Base-by-base conservation (phyloP, 2,329 filamentous ascomycete species). In the Pseudonectria buxi region DNA sequence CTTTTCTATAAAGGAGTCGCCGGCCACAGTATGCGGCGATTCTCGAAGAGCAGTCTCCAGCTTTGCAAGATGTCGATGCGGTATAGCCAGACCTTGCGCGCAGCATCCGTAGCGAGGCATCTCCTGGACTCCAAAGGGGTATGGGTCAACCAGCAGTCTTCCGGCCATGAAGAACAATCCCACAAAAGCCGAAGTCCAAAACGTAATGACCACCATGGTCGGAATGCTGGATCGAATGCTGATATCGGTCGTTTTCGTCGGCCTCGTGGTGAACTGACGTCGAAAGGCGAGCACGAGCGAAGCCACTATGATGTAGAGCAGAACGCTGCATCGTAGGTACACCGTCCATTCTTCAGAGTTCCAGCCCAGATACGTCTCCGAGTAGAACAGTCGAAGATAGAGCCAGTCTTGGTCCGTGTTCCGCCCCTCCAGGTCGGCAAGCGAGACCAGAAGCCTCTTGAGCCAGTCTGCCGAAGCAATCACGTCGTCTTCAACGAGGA, bases 51-150 rank as follows among this genome's bases (percentile, higher is more conserved):
- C 33, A 2, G 27, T 16, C 27, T 47, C 44, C 10, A 61, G 26
- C 4, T 27, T 31, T 10, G 33, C 31, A 2, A 59, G 36, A 11
- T 59, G 45, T 12, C 46, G 47, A 3, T 40, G 38, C 4, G 58
- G 51, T 26, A 59, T 58, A 2, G 58, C 48, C 3, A 61, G 43
- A 0, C 58, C 58, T 35, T 61, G 58, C 6, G 58, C 54, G 28
- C 58, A 62, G 26, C 58, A 61, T 7, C 58, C 58, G 25, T 60
- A 59, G 9, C 41, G 45, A 2, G 55, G 47, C 58, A 61, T 61
- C 42, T 59, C 50, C 2, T 48, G 49, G 6, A 61, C 44, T 1
- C 56, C 56, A 4, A 18, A 27, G 3, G 27, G 37, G 6, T 50
- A 36, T 1, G 53, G 51, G 16, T 36, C 39, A 7, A 56, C 50